phyloP scores from a whole-genome alignment of 352 stramenopile species.

The Globisporangium echinulatum region DNA sequence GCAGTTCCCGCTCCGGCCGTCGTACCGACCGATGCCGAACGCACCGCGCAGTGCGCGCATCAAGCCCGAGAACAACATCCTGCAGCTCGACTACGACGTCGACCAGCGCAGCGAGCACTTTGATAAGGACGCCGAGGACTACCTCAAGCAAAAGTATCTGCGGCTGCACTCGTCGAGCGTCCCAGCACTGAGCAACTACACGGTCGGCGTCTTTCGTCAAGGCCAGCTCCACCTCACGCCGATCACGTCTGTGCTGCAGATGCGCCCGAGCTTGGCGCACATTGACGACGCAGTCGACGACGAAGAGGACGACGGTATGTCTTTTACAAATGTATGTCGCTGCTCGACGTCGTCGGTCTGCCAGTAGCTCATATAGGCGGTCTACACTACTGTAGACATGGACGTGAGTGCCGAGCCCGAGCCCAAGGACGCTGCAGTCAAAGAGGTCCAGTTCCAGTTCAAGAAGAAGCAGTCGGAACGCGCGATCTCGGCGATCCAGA shows the following conservation, averaged over 20 bases:
- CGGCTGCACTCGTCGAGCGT: slow-evolving; percentile 59
- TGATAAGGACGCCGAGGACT: slow-evolving; percentile 74
- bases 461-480: slow-evolving; percentile 84
- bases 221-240: slow-evolving; percentile 78
- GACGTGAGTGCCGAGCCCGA: slow-evolving; percentile 32
- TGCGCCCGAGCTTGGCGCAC: slow-evolving; percentile 72
- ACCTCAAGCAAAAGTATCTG: slow-evolving; percentile 68
- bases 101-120: slow-evolving; percentile 69
- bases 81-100: slow-evolving; percentile 74
- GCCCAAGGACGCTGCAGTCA: slow-evolving; percentile 46
- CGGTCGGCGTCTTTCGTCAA: slow-evolving; percentile 70
- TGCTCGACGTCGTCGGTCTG: neutral
- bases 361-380: neutral
- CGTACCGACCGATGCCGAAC: slow-evolving; percentile 68
- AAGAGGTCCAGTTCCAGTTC: slow-evolving; percentile 85
- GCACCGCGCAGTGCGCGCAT: slow-evolving; percentile 50
- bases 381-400: slow-evolving; percentile 22
- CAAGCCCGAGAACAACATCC: slow-evolving; percentile 68
- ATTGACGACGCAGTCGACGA: slow-evolving; percentile 73
- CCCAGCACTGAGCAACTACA: slow-evolving; percentile 70
- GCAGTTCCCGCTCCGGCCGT: slow-evolving; percentile 73
- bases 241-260: slow-evolving; percentile 62
- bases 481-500: slow-evolving; percentile 71
- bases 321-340: neutral
- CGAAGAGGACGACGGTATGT: slow-evolving; percentile 39